Conservation (phyloP, 305 asterid genomes). For the Caryopteris hybrid region DNA sequence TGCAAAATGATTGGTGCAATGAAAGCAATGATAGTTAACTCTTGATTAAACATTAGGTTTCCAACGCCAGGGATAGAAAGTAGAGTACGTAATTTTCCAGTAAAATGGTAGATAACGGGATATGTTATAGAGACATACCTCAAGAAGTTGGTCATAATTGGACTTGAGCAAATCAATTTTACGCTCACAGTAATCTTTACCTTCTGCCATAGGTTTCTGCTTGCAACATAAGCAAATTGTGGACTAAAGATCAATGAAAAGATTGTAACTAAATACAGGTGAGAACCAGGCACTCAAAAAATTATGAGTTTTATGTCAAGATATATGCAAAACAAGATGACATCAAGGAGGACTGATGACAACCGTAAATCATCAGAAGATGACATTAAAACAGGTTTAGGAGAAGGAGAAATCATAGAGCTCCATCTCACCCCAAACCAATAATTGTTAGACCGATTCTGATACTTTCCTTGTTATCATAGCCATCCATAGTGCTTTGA, state of each 20-base stretch:
- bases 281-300: too few relatives aligned
- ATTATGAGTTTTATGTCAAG: not conserved
- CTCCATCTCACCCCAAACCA: not conserved
- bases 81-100: not conserved
- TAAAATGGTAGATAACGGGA: not conserved
- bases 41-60: too few relatives aligned
- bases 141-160: constrained; percentile 89
- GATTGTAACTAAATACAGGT: not conserved
- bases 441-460: not conserved
- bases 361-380: not conserved
- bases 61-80: not conserved
- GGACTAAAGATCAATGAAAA: not conserved
- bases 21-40: too few relatives aligned
- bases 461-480: not conserved
- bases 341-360: not conserved
- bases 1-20: too few relatives aligned
- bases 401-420: not conserved
- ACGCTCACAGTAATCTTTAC: constrained; percentile 90
- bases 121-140: constrained; percentile 46
- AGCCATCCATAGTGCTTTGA: not conserved
- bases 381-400: not conserved
- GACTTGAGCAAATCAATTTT: constrained; percentile 85
- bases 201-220: constrained; percentile 91
- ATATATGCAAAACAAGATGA: not conserved
- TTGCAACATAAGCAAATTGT: not conserved